A percentile compares a stretch with the other conserved stretches of the same genome.
Conservation (phyloP, 345 rosid species). For the Acer campestre region DNA sequence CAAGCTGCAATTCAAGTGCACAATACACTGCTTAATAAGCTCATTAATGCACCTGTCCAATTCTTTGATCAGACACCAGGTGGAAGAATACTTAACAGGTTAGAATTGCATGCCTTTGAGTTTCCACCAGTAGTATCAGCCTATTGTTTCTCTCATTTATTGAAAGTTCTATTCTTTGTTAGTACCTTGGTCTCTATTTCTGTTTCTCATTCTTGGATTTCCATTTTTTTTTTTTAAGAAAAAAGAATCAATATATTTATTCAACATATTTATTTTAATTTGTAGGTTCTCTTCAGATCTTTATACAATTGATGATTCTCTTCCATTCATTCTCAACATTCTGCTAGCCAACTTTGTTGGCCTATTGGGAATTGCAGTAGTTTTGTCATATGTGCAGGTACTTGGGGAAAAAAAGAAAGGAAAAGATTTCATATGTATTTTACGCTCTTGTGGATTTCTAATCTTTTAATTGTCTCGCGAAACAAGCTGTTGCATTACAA, state of each 20-base stretch:
- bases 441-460: conserved; percentile 3
- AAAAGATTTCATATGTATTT: conserved; percentile 18
- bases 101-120: conserved; percentile 20
- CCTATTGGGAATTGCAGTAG: conserved; percentile 75
- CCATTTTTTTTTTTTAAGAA: not conserved
- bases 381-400: conserved; percentile 94
- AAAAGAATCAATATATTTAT: not conserved
- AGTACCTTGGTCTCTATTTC: not conserved
- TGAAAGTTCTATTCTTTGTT: not conserved
- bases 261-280: conserved; percentile 12
- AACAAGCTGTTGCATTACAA: conserved; percentile 10
- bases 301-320: conserved; percentile 93
- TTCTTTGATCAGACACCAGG: conserved; percentile 97
- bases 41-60: conserved; percentile 73
- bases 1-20: conserved; percentile 80
- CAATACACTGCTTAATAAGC: conserved; percentile 57
- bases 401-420: not conserved
- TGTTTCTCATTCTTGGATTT: not conserved
- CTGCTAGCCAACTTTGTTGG: conserved; percentile 92
- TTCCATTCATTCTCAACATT: conserved; percentile 92
- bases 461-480: not conserved
- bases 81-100: conserved; percentile 98
- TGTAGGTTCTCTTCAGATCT: conserved; percentile 90
- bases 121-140: conserved; percentile 21
- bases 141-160: not conserved